Evolutionary conservation across 2,329 filamentous ascomycete species (phyloP), one percentile per base, ranked within the genome.

Genomic region (Simplicillium sp.): DNA sequence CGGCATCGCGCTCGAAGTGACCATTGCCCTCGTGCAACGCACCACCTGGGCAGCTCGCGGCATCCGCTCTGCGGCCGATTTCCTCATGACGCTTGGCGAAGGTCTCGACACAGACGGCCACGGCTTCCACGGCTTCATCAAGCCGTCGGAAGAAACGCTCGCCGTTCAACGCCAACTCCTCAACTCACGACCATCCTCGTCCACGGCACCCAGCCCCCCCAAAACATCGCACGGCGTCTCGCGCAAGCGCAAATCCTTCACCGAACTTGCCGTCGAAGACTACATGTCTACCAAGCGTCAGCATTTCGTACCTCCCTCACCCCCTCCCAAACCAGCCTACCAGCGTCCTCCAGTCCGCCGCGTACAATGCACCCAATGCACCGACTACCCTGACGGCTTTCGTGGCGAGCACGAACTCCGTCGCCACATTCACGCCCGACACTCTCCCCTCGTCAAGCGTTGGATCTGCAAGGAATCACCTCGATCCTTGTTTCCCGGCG

Each of bases 341-440:
- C 71, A 73, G 44, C 63, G 71, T 18, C 67, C 70, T 16, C 75
- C 78, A 17, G 73, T 87, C 39, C 75, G 79, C 17, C 84, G 87
- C 49, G 82, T 88, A 38, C 81, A 78, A 55, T 96, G 89, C 60
- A 67, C 70, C 14, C 76, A 83, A 50, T 96, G 89, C 65, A 80
- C 82, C 49, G 84, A 87, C 52, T 81, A 90, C 45, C 84, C 84
- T 3, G 82, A 88, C 45, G 88, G 89, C 5, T 96, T 95, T 59
- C 82, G 89, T 36, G 89, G 89, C 43, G 87, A 94, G 42, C 89
- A 95, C 59, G 89, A 96, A 59, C 70, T 88, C 37, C 71, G 82
- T 41, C 73, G 84, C 43, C 84, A 89, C 57, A 68, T 65, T 14
- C 72, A 77, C 44, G 72, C 73, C 5, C 75, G 75, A 44, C 73